Base-by-base conservation (phyloP, 2,329 filamentous ascomycete species). In the Trichoderma cornu-damae region DNA sequence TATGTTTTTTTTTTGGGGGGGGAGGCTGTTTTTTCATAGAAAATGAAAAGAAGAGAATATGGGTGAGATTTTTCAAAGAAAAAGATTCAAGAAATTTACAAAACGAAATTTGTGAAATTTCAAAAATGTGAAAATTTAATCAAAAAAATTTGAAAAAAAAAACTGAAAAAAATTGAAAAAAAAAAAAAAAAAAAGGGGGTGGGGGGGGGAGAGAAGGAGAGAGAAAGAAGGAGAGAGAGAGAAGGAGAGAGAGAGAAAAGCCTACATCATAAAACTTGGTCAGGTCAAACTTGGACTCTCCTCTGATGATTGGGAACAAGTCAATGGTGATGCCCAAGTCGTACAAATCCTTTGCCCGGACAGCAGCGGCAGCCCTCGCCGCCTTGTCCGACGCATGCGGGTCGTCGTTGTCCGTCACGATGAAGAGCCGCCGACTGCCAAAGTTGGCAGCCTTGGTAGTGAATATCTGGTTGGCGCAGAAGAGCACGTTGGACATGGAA, bases 401-500 rank as follows among this genome's bases (percentile, higher is more conserved):
- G 62, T 91, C 81, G 69, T 97, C 94, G 62, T 96, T 90, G 70
- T 97, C 91, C 0, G 94, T 97, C 57, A 99, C 90, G 61, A 99
- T 84, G 73, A 99, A 99, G n/a, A 99, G 75, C 32, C 94, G 84
- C 60, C 93, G 81, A 5, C 93, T 97, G 3, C 90, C 87, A 70
- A 97, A 97, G 67, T 96, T 97, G 16, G 94, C 86, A 0, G 94
- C 92, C 69, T 89, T 96, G 3, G 90, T 96, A 1, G 92, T 96
- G 69, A 99, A 96, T 51, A 97, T 89, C 68, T 96, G 91, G 63
- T 97, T 97, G 35, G 91, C 93, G 65, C 92, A 96, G 69, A 96
- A 96, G 1, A 99, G 79, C 2, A 99, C 81, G 65, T 92, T 96
- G 8, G 89, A 84, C 86, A 99, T 96, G 32, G 86, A 85, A 0